Percentiles rank a stretch among this genome's conserved stretches.
Conservation (phyloP, 2,329 filamentous ascomycete genomes). For the Monilinia fructigena region DNA sequence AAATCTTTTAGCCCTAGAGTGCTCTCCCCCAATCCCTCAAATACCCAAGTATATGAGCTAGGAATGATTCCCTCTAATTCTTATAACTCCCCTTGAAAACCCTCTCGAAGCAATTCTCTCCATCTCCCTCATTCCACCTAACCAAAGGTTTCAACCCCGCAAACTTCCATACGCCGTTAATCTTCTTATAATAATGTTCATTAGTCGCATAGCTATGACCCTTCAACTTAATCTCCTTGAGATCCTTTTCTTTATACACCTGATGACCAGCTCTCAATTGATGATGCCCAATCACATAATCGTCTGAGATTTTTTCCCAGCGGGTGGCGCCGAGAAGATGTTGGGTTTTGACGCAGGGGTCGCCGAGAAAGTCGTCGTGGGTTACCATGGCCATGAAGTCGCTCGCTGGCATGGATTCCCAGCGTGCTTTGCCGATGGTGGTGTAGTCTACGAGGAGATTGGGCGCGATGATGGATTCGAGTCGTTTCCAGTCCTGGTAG, state of each 20-base stretch:
- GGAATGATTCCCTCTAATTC: not conserved
- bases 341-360: constrained; percentile 61
- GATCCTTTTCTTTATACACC: constrained; percentile 28
- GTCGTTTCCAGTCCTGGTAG: constrained; percentile 33
- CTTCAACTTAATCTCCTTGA: constrained; percentile 31
- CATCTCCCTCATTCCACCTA: constrained; percentile 34
- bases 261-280: constrained; percentile 35
- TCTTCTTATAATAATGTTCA: constrained; percentile 35
- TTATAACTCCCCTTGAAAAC: constrained; percentile 34
- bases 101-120: constrained; percentile 33
- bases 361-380: constrained; percentile 56
- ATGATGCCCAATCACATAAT: constrained; percentile 54
- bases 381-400: constrained; percentile 63
- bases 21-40: too few species aligned
- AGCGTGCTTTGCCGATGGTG: constrained; percentile 58
- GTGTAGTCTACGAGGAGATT: constrained; percentile 58
- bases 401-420: constrained; percentile 59
- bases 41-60: not conserved
- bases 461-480: constrained; percentile 34
- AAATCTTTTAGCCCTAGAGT: too few species aligned
- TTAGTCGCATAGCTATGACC: constrained; percentile 36
- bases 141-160: constrained; percentile 36
- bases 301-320: constrained; percentile 57
- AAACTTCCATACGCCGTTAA: constrained; percentile 37
- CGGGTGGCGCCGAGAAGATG: constrained; percentile 61